These are phyloP conservation scores for Rhytidhysteron rufulum DNA, from an alignment of 2,329 filamentous ascomycete species.

Conservation along the genomic window DNA sequence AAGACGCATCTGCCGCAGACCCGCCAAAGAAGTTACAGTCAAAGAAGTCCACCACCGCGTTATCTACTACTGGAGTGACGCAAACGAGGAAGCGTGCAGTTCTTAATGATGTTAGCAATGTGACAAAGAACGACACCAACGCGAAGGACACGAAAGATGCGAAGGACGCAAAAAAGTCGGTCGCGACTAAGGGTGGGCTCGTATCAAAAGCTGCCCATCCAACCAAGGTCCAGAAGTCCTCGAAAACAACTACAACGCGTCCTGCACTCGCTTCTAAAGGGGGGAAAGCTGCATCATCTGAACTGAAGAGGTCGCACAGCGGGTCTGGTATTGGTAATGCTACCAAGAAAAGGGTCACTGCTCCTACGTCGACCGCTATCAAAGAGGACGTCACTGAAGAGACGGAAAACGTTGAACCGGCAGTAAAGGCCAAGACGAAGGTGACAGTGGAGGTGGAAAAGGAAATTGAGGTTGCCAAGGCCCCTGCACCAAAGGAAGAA, in stretches of 20 bases:
- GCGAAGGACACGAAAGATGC: slow-evolving; percentile 38
- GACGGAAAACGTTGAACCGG: slow-evolving; percentile 64
- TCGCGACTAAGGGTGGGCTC: slow-evolving; percentile 56
- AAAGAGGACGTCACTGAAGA: slow-evolving; percentile 52
- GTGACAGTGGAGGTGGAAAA: slow-evolving; percentile 53
- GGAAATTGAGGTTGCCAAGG: slow-evolving; percentile 24
- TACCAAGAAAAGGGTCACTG: slow-evolving; percentile 66
- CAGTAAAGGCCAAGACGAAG: slow-evolving; percentile 57
- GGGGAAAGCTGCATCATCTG: slow-evolving; percentile 58
- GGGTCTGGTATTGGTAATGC: slow-evolving; percentile 64
- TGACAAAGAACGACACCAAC: slow-evolving; percentile 65
- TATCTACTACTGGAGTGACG: slow-evolving; percentile 37
- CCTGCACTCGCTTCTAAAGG: slow-evolving; percentile 65
- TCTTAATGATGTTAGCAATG: slow-evolving; percentile 93
- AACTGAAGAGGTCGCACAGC: slow-evolving; percentile 68
- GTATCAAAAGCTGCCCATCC: slow-evolving; percentile 76
- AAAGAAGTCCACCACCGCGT: slow-evolving; percentile 41
- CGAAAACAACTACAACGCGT: slow-evolving; percentile 58
- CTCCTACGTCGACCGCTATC: slow-evolving; percentile 50
- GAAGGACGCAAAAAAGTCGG: slow-evolving; percentile 70
- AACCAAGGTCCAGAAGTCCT: slow-evolving; percentile 74
- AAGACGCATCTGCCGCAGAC: slow-evolving; percentile 52
- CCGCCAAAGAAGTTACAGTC: slow-evolving; percentile 45
- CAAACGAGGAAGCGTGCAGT: slow-evolving; percentile 70
- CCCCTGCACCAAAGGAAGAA: slow-evolving; percentile 3